Percentiles rank a stretch among this genome's conserved stretches.
These are phyloP conservation scores for Zymoseptoria passerinii DNA, from an alignment of 2,329 filamentous ascomycete genomes.

Conservation along the genomic window DNA sequence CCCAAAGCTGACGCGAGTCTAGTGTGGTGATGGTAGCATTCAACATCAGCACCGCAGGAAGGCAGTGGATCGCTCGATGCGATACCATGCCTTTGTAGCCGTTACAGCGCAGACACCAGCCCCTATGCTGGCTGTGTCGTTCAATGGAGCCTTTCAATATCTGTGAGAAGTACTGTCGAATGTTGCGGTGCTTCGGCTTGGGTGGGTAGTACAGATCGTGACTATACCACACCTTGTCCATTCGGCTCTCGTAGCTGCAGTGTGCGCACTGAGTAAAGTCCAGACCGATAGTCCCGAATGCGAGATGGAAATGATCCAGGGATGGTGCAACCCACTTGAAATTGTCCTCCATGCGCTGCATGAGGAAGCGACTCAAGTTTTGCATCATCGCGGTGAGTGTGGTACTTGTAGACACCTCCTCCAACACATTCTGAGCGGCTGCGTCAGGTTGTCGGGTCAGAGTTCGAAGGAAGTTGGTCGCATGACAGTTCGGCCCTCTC, in stretches of 20 bases:
- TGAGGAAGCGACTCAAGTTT: conserved; percentile 72
- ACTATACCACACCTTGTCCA: conserved; percentile 69
- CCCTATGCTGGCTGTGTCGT: conserved; percentile 76
- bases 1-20: conserved; percentile 75
- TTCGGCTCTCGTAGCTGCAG: conserved; percentile 77
- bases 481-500: conserved; percentile 86
- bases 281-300: conserved; percentile 61
- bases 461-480: conserved; percentile 86
- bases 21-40: conserved; percentile 68
- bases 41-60: conserved; percentile 80
- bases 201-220: conserved; percentile 79
- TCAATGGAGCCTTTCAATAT: conserved; percentile 90
- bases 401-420: conserved; percentile 68
- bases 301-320: conserved; percentile 58
- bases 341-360: conserved; percentile 62
- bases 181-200: conserved; percentile 25
- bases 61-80: conserved; percentile 70
- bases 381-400: conserved; percentile 77
- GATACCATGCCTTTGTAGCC: conserved; percentile 83
- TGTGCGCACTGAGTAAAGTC: conserved; percentile 74
- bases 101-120: conserved; percentile 88
- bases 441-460: conserved; percentile 77
- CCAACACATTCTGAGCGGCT: conserved; percentile 67
- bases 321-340: conserved; percentile 54
- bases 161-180: conserved; percentile 59